These are phyloP conservation scores for Oryza rufipogon DNA, from an alignment of 176 grass and related monocot genomes.

Conservation along the genomic window DNA sequence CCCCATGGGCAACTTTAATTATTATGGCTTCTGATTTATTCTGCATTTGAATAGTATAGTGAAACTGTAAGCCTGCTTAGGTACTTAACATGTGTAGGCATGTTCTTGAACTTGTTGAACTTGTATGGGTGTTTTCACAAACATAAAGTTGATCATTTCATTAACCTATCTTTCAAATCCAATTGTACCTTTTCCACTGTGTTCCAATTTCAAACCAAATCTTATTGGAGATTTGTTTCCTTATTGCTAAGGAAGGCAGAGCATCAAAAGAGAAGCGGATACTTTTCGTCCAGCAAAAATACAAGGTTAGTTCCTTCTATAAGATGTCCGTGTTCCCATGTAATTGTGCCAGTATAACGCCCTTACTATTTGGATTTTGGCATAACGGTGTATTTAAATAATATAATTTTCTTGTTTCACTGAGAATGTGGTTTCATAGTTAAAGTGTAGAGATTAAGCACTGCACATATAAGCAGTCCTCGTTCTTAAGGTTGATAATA, in stretches of 20 bases:
- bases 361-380: not conserved
- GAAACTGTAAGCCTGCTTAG: not conserved
- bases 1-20: not conserved
- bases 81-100: not conserved
- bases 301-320: conserved; percentile 23
- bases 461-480: not conserved
- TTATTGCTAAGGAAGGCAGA: conserved; percentile 43
- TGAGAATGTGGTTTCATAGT: not conserved
- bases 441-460: not conserved
- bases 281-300: conserved; percentile 2
- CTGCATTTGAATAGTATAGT: not conserved
- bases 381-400: not conserved
- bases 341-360: not conserved
- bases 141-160: not conserved
- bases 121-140: not conserved
- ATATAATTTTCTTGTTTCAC: not conserved
- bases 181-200: not conserved
- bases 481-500: not conserved
- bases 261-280: not conserved
- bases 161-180: not conserved
- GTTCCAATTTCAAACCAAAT: conserved; percentile 17
- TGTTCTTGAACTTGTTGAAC: not conserved
- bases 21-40: not conserved
- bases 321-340: not conserved
- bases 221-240: conserved; percentile 32